Evolutionary conservation across 306 rosid genomes (phyloP).

Genomic region (Canavalia ensiformis): DNA sequence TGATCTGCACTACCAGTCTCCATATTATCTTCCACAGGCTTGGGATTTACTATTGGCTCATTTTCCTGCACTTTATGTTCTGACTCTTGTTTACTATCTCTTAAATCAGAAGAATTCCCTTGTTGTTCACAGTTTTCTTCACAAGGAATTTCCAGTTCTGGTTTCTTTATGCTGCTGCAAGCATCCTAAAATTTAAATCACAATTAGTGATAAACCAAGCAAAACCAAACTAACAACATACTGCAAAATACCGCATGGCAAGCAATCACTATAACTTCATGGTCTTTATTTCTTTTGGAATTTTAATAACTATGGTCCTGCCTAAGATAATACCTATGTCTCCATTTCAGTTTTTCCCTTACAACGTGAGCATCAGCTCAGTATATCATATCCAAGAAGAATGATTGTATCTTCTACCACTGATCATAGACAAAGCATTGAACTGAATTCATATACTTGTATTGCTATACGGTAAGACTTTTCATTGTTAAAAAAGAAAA

Average conservation of each 20-base stretch:
- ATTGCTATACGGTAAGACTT: neutral
- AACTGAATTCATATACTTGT: neutral
- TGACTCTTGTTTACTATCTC: conserved; percentile 45
- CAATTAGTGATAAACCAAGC: conserved; percentile 32
- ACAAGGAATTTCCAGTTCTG: conserved; percentile 44
- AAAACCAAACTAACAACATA: neutral
- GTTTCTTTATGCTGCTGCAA: conserved; percentile 48
- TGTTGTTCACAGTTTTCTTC: conserved; percentile 50
- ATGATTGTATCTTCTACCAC: neutral
- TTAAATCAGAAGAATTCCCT: conserved; percentile 44
- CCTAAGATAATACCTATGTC: neutral
- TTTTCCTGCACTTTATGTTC: conserved; percentile 36
- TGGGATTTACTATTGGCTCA: conserved; percentile 37
- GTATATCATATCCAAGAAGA: neutral
- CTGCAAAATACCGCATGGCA: neutral
- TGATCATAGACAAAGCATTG: neutral
- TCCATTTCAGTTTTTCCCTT: neutral
- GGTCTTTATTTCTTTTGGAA: neutral
- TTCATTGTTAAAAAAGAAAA: neutral
- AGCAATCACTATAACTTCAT: too few relatives aligned
- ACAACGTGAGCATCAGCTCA: neutral
- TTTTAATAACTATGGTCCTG: neutral
- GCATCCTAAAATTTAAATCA: conserved; percentile 55
- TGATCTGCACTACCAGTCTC: conserved; percentile 52
- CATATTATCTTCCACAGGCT: conserved; percentile 36